Conservation (phyloP, 441 rosid species). For the Biscutella auriculata region DNA sequence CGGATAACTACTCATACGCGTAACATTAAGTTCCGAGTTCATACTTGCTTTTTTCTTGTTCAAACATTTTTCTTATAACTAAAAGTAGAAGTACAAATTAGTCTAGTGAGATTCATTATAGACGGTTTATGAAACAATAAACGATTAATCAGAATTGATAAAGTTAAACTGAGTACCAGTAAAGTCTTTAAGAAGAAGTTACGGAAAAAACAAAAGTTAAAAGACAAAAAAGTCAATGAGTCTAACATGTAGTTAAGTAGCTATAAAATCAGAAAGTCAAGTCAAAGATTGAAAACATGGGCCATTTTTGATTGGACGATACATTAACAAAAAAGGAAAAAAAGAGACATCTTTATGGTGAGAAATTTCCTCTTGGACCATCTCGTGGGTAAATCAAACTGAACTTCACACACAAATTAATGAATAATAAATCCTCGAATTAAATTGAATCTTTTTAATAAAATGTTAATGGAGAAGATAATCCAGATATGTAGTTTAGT, state of each 20-base stretch:
- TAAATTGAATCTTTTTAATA: too few relatives aligned
- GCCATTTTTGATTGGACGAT: not conserved
- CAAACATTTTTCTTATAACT: not conserved
- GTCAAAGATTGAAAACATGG: constrained; percentile 9
- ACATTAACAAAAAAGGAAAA: not conserved
- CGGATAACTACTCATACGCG: constrained; percentile 14
- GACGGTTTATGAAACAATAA: not conserved
- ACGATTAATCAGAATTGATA: not conserved
- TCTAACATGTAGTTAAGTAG: not conserved
- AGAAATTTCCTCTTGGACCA: constrained; percentile 5
- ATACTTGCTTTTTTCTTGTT: not conserved
- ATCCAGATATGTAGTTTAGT: too few relatives aligned
- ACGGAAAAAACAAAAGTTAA: not conserved
- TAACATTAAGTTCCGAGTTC: not conserved
- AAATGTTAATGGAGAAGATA: too few relatives aligned
- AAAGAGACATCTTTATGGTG: not conserved
- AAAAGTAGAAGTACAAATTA: not conserved
- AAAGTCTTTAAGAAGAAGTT: too few relatives aligned
- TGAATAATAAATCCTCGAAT: too few relatives aligned
- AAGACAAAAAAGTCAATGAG: not conserved
- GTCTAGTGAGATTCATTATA: not conserved
- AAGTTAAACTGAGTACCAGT: too few relatives aligned
- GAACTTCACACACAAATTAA: too few relatives aligned
- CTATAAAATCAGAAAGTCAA: not conserved
- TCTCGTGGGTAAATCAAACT: too few relatives aligned